phyloP scores from a whole-genome alignment of 2,329 filamentous ascomycete species.

The Colletotrichum trifolii region DNA sequence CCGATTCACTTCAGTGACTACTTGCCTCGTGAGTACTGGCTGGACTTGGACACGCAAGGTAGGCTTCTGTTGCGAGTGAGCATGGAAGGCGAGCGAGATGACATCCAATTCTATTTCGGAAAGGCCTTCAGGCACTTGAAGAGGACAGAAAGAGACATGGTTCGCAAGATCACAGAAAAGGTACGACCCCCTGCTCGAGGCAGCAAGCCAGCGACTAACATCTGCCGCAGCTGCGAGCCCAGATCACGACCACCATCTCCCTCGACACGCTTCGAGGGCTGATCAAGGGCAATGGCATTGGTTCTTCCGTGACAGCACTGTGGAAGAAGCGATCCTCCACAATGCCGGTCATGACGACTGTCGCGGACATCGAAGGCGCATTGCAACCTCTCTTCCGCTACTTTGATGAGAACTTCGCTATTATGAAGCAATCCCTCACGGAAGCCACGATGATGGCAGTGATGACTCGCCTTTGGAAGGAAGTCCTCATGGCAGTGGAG shows the following conservation, averaged over 20 bases:
- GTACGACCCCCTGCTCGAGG: conserved; percentile 56
- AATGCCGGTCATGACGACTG: conserved; percentile 67
- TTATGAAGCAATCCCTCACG: conserved; percentile 97
- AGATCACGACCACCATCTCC: conserved; percentile 91
- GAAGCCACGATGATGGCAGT: conserved; percentile 97
- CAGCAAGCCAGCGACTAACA: conserved; percentile 28
- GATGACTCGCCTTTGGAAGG: conserved; percentile 98
- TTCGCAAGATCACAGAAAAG: conserved; percentile 97
- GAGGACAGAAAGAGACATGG: conserved; percentile 97
- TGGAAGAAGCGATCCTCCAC: conserved; percentile 71
- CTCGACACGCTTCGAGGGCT: conserved; percentile 81
- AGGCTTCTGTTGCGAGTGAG: conserved; percentile 89
- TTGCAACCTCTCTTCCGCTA: conserved; percentile 89
- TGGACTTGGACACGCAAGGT: conserved; percentile 96
- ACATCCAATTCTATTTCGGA: conserved; percentile 98
- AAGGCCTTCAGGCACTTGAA: conserved; percentile 96
- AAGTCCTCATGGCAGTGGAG: conserved; percentile 93
- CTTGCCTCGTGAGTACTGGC: conserved; percentile 95
- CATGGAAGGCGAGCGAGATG: conserved; percentile 98
- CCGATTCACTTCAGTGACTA: conserved; percentile 98
- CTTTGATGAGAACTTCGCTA: conserved; percentile 98
- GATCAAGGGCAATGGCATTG: conserved; percentile 74
- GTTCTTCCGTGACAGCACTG: conserved; percentile 78
- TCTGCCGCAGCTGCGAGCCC: conserved; percentile 77
- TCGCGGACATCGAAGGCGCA: conserved; percentile 81